Conservation (phyloP, 306 rosid species). For the Mucuna pruriens region DNA sequence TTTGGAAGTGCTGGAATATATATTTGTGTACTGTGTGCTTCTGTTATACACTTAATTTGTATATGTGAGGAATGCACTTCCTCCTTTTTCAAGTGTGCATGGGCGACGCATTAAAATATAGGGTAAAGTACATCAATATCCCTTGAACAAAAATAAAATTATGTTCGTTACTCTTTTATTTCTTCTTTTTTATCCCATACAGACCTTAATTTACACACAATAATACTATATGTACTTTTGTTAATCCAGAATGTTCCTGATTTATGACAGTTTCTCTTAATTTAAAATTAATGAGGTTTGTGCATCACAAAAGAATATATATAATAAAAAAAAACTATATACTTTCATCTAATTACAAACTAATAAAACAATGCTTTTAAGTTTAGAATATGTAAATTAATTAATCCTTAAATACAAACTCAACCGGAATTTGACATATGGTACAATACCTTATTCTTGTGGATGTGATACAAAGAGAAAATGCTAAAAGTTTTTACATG, state of each 20-base stretch:
- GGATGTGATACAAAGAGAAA: background rate
- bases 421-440: background rate
- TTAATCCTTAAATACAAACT: background rate
- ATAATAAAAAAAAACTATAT: no score
- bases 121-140: background rate
- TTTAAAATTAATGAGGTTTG: background rate
- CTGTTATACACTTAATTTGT: no score
- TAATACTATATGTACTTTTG: background rate
- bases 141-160: background rate
- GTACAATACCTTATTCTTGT: background rate
- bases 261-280: background rate
- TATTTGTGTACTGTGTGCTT: no score
- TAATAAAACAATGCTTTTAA: no score
- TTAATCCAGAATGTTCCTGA: background rate
- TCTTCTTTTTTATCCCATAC: background rate
- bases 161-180: background rate
- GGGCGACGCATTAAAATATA: background rate
- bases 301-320: background rate
- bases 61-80: background rate
- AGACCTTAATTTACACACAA: background rate
- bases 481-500: conserved; percentile 38
- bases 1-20: background rate
- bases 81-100: background rate
- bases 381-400: background rate
- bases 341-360: no score